Base-by-base conservation (phyloP, 169 alveolate genomes). In the Theileria sp. region DNA sequence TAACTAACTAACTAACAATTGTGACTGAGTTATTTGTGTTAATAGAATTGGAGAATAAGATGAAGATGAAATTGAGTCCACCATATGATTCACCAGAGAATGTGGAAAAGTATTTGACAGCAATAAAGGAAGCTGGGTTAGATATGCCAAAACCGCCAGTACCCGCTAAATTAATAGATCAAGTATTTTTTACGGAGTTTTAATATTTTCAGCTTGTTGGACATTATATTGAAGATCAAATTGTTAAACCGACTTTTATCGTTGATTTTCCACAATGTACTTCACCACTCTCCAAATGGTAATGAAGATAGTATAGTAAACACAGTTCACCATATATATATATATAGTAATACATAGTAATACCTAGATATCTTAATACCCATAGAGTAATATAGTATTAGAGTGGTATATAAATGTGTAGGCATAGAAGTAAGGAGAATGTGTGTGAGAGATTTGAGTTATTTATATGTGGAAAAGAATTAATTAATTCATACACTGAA, bases 231-330 rank as follows among this genome's bases (percentile, higher is more conserved):
- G 99, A 98, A 94, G 97, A 94, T 80, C 93, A 95, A 72, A 96
- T 97, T 86, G 89, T 92, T 75, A 77, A 82, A 61, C 99, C 99
- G 2, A 94, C 98, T 8, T 98, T 97, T 92, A 95, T 98, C 75
- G 96, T 94, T 56, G 99, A 98, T 81, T 99, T 97, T 77, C 99
- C 99, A 34, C 98, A 97, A 94, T 93, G 98, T 77, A 98, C 98
- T 99, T 93, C 98, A 72, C 99, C 99, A 10, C 95, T 98, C 68
- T 99, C 99, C 54, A 98, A 98, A 93, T 97, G 97, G 97, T 98
- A 95, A 32, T 7, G 25, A 3, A 17, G 21, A n/a, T 23, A 23
- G 36, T 66, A 6, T 21, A n/a, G 25, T n/a, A 21, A 4, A 65
- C 6, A 65, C 28, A 28, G n/a, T n/a, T n/a, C n/a, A n/a, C n/a